Evolutionary conservation across 2,329 filamentous ascomycete genomes (phyloP), one percentile per base, ranked within the genome.

Genomic region (Arthrobotrys conoides): DNA sequence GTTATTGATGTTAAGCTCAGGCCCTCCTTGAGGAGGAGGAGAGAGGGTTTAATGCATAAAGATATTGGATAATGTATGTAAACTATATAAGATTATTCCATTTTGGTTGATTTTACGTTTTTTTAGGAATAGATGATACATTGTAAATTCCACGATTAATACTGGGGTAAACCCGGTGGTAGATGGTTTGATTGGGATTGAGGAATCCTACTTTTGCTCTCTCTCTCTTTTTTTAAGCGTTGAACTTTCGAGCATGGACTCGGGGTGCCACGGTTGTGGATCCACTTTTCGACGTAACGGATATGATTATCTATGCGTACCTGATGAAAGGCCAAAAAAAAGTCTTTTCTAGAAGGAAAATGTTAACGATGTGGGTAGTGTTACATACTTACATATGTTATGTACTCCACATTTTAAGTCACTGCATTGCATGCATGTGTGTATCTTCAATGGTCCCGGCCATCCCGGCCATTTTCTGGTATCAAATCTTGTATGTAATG

Each of bases 341-440:
- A 30, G 24, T 27, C 57, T 27, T 61, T 61, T 46, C 57, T 61
- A 61, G 57, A 61, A 61, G n/a, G 20, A 59, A 59, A 59, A 33
- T n/a, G 33, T n/a, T n/a, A 41, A 22, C n/a, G 2, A 46, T 18
- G 44, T 46, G 3, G 6, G 27, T 46, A 38, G 10, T 38, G 36
- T 38, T 5, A 38, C 12, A 8, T 38, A 38, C 6, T 3, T 30
- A 30, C 3, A 6, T 30, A 30, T 30, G 27, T 30, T 24, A 59
- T 22, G 53, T 44, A 61, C 57, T 61, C 57, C 57, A 61, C 57
- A 61, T 33, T n/a, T n/a, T 61, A 33, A n/a, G 53, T 16, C n/a
- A 38, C 20, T 24, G 53, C n/a, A n/a, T n/a, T n/a, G n/a, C n/a
- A n/a, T n/a, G n/a, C 30, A 59, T 55, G 53, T 30, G 30, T 36